These are phyloP conservation scores for Nakazawaea anatomiae DNA, from an alignment of 805 yeast species.

Conservation along the genomic window DNA sequence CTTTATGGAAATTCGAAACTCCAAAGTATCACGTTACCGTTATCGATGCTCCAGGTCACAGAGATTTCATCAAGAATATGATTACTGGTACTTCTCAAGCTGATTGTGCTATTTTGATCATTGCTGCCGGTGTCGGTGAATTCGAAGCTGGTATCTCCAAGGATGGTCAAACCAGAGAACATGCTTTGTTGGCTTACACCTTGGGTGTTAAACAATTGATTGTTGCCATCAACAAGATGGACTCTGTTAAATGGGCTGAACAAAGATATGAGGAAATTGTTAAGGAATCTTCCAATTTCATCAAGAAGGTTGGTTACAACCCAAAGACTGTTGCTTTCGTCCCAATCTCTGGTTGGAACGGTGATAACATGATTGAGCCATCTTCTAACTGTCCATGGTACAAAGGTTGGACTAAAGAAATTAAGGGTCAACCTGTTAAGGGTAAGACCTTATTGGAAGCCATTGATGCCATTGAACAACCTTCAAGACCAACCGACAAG, in stretches of 20 bases:
- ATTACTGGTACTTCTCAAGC: slow-evolving; percentile 94
- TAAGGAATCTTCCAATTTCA: slow-evolving; percentile 74
- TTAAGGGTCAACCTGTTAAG: slow-evolving; percentile 66
- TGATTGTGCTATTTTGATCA: slow-evolving; percentile 85
- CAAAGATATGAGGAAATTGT: slow-evolving; percentile 71
- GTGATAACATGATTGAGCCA: slow-evolving; percentile 88
- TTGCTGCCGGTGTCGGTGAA: slow-evolving; percentile 91
- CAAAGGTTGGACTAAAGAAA: slow-evolving; percentile 81
- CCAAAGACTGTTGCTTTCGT: slow-evolving; percentile 81
- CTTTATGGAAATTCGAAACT: slow-evolving; percentile 90
- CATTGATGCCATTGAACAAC: slow-evolving; percentile 78
- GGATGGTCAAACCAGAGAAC: slow-evolving; percentile 95
- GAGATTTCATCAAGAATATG: slow-evolving; percentile 95
- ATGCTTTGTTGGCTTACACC: slow-evolving; percentile 85
- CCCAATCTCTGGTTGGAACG: slow-evolving; percentile 90
- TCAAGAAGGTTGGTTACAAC: slow-evolving; percentile 82
- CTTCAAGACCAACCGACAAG: slow-evolving; percentile 76
- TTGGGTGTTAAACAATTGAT: slow-evolving; percentile 83
- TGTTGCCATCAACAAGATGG: slow-evolving; percentile 94
- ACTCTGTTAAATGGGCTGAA: slow-evolving; percentile 85
- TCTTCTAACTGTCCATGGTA: slow-evolving; percentile 81
- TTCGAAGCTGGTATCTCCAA: slow-evolving; percentile 93
- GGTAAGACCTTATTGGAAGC: slow-evolving; percentile 85
- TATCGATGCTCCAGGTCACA: slow-evolving; percentile 94
- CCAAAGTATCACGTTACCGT: slow-evolving; percentile 86